Percentiles rank a stretch among this genome's conserved stretches.
Evolutionary conservation across 306 rosid genomes (phyloP).

Genomic region (Fragaria nilgerrensis): DNA sequence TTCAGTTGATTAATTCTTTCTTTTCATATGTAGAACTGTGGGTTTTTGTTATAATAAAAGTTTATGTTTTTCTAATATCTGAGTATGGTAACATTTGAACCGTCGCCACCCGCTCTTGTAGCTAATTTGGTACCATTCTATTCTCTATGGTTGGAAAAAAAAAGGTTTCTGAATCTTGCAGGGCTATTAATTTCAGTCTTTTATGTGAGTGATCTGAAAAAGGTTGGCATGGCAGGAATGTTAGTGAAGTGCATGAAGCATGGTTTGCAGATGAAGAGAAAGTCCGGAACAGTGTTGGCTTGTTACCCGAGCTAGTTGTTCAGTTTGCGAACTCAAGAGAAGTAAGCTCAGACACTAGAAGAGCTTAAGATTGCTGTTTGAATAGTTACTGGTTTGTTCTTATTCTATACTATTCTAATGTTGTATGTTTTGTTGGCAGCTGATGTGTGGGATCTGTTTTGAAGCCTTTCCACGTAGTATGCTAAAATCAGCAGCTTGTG

Average conservation of each 20-base stretch:
- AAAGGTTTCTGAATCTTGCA: not conserved
- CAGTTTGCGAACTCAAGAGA: slow-evolving; percentile 30
- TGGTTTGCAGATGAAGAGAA: slow-evolving; percentile 67
- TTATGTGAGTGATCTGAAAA: not conserved
- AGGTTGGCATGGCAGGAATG: slow-evolving; percentile 39
- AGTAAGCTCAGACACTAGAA: slow-evolving; percentile 31
- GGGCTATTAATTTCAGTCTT: not conserved
- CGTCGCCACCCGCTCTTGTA: not conserved
- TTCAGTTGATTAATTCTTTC: not conserved
- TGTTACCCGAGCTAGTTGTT: slow-evolving; percentile 39
- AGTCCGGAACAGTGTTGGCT: slow-evolving; percentile 53
- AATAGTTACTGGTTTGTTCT: not conserved
- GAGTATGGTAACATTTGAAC: slow-evolving; percentile 5
- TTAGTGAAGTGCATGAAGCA: slow-evolving; percentile 55
- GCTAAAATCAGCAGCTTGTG: slow-evolving; percentile 44
- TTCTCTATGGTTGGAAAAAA: not conserved
- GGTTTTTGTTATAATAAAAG: not conserved
- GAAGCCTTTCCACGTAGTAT: slow-evolving; percentile 36
- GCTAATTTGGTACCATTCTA: not conserved
- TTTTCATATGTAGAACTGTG: not conserved
- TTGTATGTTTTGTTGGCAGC: slow-evolving; percentile 25
- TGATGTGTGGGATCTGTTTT: slow-evolving; percentile 58
- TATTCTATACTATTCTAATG: slow-evolving; percentile 11
- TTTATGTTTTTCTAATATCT: not conserved
- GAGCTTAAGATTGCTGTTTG: not conserved